Base-by-base conservation (phyloP, 176 grass and related monocot genomes). In the Areca catechu region DNA sequence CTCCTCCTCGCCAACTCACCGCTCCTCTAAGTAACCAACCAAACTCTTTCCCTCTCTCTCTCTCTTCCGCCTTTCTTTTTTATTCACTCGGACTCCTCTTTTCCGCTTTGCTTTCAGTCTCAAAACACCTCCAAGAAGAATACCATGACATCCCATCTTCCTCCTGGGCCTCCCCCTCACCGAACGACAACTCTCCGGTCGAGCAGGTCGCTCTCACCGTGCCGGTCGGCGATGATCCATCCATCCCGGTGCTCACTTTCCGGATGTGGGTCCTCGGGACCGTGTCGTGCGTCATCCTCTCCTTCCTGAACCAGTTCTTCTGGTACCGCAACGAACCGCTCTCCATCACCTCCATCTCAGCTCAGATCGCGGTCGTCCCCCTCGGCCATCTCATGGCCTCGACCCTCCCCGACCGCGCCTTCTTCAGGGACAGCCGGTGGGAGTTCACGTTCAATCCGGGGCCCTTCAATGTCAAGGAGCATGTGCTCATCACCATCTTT, bases 231-330 rank as follows among this genome's bases (percentile, higher is more conserved):
- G 89, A 95, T 60, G 81, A 95, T 51, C 89, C 81, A 15, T 53
- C 65, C 47, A 71, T 73, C 72, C 78, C 81, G 10, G 80, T 60
- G 54, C 75, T 95, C 56, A 95, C 89, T 7, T 85, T 95, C 85
- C 67, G 89, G 34, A 75, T 76, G 62, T 95, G 85, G 89, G 37
- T 67, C 14, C 75, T 95, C 4, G 85, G 89, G 9, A 28, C 84
- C 55, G 54, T 64, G 2, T 95, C 84, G 17, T 89, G 86, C 76
- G 17, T 77, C 20, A 12, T 85, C 7, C 85, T 95, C 2, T 65
- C 85, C 57, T 89, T 89, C 69, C 54, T 89, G 50, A 95, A 95
- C 69, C 81, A 95, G 85, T 95, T 95, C 81, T 95, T 95, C 72
- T 53, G 22, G 51, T 95, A 95, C 76, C 68, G 89, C 24, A 56